Evolutionary conservation across 2,329 filamentous ascomycete genomes (phyloP), one percentile per base, ranked within the genome.

Genomic region (Cyanodermella asteris): DNA sequence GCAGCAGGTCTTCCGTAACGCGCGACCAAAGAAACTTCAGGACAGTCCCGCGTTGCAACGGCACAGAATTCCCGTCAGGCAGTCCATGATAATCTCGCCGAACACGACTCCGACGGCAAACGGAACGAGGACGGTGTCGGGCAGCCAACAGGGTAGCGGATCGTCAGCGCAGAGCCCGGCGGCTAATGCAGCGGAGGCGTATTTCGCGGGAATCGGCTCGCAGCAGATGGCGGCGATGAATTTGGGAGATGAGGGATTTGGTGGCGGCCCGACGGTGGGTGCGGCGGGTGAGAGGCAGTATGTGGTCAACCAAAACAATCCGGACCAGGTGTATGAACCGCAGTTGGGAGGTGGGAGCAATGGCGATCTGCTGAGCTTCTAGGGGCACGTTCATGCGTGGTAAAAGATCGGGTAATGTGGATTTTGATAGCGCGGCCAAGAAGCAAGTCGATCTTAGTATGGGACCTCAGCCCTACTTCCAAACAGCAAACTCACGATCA

Each of bases 1-100:
- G 5, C 81, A 94, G 45, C 84, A 87, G 27, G 87, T 97, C 7
- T 97, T 97, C 59, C 73, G 87, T 29, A 73, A 72, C 11, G 84
- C 87, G 8, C 66, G 87, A 9, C 74, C 78, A 2, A 64, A 80
- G 13, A 71, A 70, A 28, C 59, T 97, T 3, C 61, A 69, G 28
- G 77, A 91, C 26, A 84, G 73, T 3, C 82, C 84, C 0, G 82
- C 82, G 0, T 56, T 97, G 19, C 87, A 93, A 50, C 72, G 67
- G 34, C 64, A 75, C 28, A 55, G 59, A 10, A 48, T 77, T 0
- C 65, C 69, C 0, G 62, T 64, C 1, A 59, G 58, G 11, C 50
- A 56, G 30, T 61, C 63, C 32, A 44, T 56, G 16, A n/a, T n/a
- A n/a, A n/a, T n/a, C n/a, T n/a, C n/a, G n/a, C n/a, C n/a, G n/a